Conservation (phyloP, 169 alveolate genomes). For the Eimeria tenella region DNA sequence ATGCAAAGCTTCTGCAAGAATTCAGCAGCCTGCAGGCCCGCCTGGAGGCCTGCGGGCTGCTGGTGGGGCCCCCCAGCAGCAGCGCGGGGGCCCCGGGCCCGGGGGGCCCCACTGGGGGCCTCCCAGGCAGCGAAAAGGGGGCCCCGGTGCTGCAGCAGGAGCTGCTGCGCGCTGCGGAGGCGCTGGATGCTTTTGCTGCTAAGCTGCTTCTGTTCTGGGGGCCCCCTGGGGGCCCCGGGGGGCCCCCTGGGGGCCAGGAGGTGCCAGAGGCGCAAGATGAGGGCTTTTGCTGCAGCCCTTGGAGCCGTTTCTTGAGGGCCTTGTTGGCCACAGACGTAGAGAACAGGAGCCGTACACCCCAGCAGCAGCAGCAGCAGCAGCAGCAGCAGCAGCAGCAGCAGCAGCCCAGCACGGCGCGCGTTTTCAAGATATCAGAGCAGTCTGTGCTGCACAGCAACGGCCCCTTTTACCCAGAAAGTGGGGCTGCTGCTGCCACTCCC, state of each 20-base stretch:
- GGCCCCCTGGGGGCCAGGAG: too few relatives aligned
- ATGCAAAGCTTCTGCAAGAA: conserved; percentile 14
- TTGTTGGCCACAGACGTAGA: conserved; percentile 29
- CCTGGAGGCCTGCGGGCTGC: neutral
- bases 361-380: neutral
- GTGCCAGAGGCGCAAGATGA: neutral
- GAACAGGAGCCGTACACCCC: conserved; percentile 16
- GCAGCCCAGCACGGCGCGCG: conserved; percentile 57
- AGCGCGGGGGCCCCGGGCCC: neutral
- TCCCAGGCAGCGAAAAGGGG: neutral
- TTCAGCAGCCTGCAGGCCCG: neutral
- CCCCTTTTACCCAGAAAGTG: conserved; percentile 60
- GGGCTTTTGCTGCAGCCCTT: conserved; percentile 26
- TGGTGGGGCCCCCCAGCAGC: neutral
- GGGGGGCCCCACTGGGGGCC: neutral
- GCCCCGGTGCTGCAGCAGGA: neutral
- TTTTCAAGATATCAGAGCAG: conserved; percentile 63
- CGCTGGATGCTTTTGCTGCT: neutral
- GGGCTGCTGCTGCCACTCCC: neutral
- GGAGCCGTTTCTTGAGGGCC: conserved; percentile 53
- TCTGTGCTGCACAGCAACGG: conserved; percentile 71
- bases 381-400: neutral
- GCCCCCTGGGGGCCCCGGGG: too few relatives aligned
- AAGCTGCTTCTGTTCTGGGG: neutral
- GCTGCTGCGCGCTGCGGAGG: neutral